Evolutionary conservation across 1,284 basidiomycete species (phyloP), one percentile per base, ranked within the genome.

Genomic region (Stygiomarasmius scandens): DNA sequence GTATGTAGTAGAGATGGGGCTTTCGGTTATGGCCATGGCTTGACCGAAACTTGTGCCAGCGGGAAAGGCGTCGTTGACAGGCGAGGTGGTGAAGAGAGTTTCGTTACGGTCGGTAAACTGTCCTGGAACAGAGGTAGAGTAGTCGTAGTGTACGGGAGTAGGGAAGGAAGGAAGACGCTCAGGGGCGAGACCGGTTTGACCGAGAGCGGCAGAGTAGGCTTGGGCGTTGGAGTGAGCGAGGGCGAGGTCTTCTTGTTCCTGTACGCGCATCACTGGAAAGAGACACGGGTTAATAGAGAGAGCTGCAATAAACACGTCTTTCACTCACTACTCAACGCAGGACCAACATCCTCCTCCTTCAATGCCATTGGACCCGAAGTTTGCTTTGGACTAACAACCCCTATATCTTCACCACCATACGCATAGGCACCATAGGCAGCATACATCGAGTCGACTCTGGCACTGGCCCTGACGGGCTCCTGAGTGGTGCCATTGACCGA

Each of bases 331-430:
- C 74, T 77, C 38, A 89, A 71, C 16, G 88, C 89, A 3, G 86
- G 85, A 71, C 84, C 77, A 10, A 87, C 74, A 64, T 90, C 89
- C 38, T 89, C 87, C 0, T 83, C 72, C 3, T 81, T 86, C 49
- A 93, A 78, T 6, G 84, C 77, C 49, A 85, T 64, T 3, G 92
- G 81, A 34, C 92, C 92, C 25, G 73, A 70, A 0, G 84, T 77
- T 69, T 94, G 92, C 2, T 83, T 83, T 9, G 92, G 92, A 11
- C 84, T 86, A 58, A 87, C 70, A 41, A 78, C 77, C 3, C 65
- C 71, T 9, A 74, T 64, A 34, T 56, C 49, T 22, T 50, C 32
- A 14, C 38, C 32, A 57, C 58, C 19, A 20, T 29, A n/a, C 38
- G 52, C 27, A 34, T 52, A 52, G n/a, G 32, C 48, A 12, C 25